Evolutionary conservation across 352 stramenopile species (phyloP).

Genomic region (Hyaloperonospora arabidopsidis): DNA sequence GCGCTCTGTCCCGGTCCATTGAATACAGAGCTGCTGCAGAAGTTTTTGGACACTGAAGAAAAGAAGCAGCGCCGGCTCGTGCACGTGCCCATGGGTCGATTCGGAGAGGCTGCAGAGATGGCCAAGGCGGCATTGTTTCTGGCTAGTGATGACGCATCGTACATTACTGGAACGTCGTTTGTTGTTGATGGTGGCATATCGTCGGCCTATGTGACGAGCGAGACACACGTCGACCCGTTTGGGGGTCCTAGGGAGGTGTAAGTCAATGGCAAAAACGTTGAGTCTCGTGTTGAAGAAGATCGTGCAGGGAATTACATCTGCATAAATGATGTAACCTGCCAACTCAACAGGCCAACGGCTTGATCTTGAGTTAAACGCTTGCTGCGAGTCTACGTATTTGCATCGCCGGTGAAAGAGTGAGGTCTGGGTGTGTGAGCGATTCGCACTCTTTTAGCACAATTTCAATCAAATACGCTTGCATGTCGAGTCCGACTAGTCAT

Average conservation of each 20-base stretch:
- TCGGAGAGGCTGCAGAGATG: constrained; percentile 82
- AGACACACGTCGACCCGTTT: constrained; percentile 73
- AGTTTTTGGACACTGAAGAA: constrained; percentile 76
- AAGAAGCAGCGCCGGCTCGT: constrained; percentile 84
- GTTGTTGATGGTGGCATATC: constrained; percentile 86
- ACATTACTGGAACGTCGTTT: constrained; percentile 82
- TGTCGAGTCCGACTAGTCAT: too few relatives aligned
- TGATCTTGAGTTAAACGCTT: not conserved
- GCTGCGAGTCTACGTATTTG: not conserved
- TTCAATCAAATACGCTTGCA: too few relatives aligned
- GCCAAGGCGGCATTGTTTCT: constrained; percentile 84
- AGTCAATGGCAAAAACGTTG: constrained; percentile 1
- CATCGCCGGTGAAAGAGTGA: not conserved
- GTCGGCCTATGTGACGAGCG: constrained; percentile 78
- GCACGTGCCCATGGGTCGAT: constrained; percentile 83
- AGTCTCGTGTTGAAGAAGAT: constrained; percentile 9
- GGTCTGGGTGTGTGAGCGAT: too few relatives aligned
- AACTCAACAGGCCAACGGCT: not conserved
- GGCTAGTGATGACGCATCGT: constrained; percentile 77
- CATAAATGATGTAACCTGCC: not conserved
- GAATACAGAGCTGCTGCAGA: constrained; percentile 83
- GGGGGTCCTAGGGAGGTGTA: constrained; percentile 72
- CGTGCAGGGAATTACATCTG: constrained; percentile 10
- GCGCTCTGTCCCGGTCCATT: constrained; percentile 77
- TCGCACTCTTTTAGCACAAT: too few relatives aligned